These are phyloP conservation scores for Globisporangium rhizosaccharum DNA, from an alignment of 352 stramenopile species.

Conservation along the genomic window DNA sequence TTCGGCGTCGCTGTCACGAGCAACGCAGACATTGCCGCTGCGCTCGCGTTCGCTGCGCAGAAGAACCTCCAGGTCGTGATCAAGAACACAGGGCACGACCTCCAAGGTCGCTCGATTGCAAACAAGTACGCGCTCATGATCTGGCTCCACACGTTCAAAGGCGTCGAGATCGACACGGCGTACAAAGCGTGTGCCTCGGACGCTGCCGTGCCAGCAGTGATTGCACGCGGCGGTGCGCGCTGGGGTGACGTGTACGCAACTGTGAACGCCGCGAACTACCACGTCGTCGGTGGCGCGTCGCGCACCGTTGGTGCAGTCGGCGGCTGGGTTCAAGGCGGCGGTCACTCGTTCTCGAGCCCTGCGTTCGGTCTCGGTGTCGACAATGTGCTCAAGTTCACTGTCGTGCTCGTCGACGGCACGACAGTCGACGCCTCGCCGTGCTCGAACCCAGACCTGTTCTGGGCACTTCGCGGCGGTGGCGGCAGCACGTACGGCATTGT, in stretches of 20 bases:
- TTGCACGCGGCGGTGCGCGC: background rate
- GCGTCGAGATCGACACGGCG: background rate
- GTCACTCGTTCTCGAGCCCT: slow-evolving; percentile 6
- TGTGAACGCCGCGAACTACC: slow-evolving; percentile 3
- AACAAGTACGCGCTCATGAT: slow-evolving; percentile 13
- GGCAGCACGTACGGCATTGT: slow-evolving; percentile 4
- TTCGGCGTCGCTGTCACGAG: slow-evolving; percentile 1
- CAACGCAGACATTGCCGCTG: background rate
- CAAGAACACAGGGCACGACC: slow-evolving; percentile 7
- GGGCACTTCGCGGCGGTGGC: slow-evolving; percentile 4
- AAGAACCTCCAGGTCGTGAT: slow-evolving; percentile 5
- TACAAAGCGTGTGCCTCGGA: slow-evolving; percentile 1
- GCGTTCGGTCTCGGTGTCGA: slow-evolving; percentile 6
- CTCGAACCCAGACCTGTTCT: slow-evolving; percentile 5
- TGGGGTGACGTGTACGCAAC: slow-evolving; percentile 5
- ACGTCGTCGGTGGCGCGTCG: slow-evolving; percentile 1
- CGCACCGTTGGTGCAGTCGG: background rate
- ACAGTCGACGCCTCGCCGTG: background rate
- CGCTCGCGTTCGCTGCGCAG: slow-evolving; percentile 1
- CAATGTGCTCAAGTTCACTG: slow-evolving; percentile 6
- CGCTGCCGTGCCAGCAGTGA: background rate
- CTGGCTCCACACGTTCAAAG: background rate
- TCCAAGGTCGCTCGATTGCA: slow-evolving; percentile 6
- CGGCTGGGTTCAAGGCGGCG: slow-evolving; percentile 4
- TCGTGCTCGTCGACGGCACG: background rate